phyloP scores from a whole-genome alignment of 1,139 yeast genomes.

The Tardiomyces digboiensis region DNA sequence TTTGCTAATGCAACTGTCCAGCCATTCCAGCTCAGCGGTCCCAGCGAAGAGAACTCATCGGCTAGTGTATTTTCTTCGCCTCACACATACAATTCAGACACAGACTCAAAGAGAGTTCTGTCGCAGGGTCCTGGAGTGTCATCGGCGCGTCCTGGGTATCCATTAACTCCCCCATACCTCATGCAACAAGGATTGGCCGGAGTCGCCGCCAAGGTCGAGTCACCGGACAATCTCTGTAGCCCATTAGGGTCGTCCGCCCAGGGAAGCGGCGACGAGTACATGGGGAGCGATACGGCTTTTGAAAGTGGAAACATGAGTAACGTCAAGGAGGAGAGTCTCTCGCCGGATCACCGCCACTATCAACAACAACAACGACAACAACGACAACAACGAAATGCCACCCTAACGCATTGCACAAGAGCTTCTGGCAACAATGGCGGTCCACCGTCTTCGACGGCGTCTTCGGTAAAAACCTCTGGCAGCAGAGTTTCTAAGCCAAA shows the following conservation, averaged over 20 bases:
- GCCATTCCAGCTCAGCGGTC: neutral
- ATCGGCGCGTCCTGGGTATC: too few relatives aligned
- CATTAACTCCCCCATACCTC: too few relatives aligned
- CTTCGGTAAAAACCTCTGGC: constrained; percentile 2
- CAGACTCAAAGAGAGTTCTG: too few relatives aligned
- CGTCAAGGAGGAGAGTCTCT: too few relatives aligned
- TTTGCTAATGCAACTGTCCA: neutral
- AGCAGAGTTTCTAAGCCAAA: constrained; percentile 24
- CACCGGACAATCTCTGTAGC: neutral
- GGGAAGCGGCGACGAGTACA: too few relatives aligned
- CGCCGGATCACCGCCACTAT: neutral
- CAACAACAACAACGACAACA: neutral
- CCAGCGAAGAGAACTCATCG: neutral
- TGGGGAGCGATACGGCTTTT: too few relatives aligned
- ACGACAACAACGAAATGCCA: neutral
- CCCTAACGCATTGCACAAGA: neutral
- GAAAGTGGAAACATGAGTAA: too few relatives aligned
- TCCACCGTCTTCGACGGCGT: neutral
- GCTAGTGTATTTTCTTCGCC: neutral
- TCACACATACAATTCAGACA: neutral
- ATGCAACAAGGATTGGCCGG: too few relatives aligned
- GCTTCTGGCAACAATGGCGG: neutral
- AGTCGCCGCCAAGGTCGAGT: neutral
- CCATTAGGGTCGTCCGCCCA: neutral
- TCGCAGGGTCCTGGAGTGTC: too few relatives aligned